Percentiles rank a stretch among this genome's conserved stretches.
Conservation (phyloP, 225 moss, liverwort and hornwort genomes). For the Marchantia paleacea region DNA sequence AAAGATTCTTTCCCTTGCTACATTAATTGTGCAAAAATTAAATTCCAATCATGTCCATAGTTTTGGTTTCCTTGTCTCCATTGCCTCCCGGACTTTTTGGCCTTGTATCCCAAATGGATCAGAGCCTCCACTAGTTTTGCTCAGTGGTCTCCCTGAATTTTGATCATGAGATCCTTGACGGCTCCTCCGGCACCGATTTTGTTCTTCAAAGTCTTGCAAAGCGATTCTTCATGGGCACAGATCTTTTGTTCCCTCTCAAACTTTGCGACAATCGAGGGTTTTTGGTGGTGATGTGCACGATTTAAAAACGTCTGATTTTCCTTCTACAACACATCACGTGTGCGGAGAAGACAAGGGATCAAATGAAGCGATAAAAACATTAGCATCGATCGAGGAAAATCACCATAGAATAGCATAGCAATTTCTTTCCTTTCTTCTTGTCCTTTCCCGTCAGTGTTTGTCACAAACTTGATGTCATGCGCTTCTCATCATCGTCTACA, state of each 20-base stretch:
- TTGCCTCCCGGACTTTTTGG: slow-evolving; percentile 59
- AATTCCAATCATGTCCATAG: too few species aligned
- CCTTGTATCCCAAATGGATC: slow-evolving; percentile 56
- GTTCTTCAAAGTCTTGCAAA: too few species aligned
- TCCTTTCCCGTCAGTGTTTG: neutral
- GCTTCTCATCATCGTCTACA: neutral
- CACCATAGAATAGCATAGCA: neutral
- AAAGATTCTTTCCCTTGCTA: too few species aligned
- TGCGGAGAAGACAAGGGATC: neutral
- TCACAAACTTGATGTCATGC: neutral
- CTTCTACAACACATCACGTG: neutral
- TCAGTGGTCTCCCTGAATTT: slow-evolving; percentile 62
- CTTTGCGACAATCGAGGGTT: too few species aligned
- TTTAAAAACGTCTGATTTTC: neutral
- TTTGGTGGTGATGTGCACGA: too few species aligned
- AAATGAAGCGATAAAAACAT: neutral
- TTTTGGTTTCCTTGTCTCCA: neutral
- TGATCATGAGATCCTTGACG: too few species aligned
- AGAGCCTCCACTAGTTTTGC: slow-evolving; percentile 64
- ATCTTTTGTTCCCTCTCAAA: too few species aligned
- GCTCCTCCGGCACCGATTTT: too few species aligned
- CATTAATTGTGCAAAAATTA: too few species aligned
- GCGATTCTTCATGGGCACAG: too few species aligned
- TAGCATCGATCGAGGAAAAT: slow-evolving; percentile 1
- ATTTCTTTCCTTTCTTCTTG: neutral